These are phyloP conservation scores for Solanum appendiculatum DNA, from an alignment of 257 asterid species.

Conservation along the genomic window DNA sequence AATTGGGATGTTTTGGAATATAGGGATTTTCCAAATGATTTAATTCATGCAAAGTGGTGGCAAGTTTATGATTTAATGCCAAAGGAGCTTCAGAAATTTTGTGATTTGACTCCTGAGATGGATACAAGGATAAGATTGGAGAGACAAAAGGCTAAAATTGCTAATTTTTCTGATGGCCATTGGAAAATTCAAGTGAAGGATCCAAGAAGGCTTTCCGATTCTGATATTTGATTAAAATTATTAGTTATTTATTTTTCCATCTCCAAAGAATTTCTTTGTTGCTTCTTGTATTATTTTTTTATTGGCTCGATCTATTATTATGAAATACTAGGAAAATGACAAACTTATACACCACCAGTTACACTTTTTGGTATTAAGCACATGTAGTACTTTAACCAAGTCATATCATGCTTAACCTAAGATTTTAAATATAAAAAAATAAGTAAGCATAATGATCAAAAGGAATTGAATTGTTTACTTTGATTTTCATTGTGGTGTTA, in stretches of 20 bases:
- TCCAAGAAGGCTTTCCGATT: slow-evolving; percentile 8
- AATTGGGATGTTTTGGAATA: slow-evolving; percentile 51
- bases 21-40: slow-evolving; percentile 47
- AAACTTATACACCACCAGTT: neutral
- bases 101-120: slow-evolving; percentile 19
- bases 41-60: slow-evolving; percentile 74
- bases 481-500: neutral
- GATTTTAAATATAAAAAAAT: neutral
- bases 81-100: slow-evolving; percentile 28
- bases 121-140: slow-evolving; percentile 15
- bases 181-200: slow-evolving; percentile 28
- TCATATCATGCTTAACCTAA: neutral
- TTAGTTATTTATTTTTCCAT: neutral
- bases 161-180: slow-evolving; percentile 21
- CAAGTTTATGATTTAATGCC: slow-evolving; percentile 44
- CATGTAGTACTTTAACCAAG: neutral
- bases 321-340: neutral
- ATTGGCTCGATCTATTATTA: neutral
- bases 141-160: slow-evolving; percentile 14
- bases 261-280: neutral
- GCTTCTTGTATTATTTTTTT: neutral
- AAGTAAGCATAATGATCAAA: neutral
- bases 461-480: neutral
- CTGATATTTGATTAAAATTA: neutral
- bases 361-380: neutral